These are phyloP conservation scores for Chrysanthemum seticuspe DNA, from an alignment of 129 eudicot species.

Conservation along the genomic window DNA sequence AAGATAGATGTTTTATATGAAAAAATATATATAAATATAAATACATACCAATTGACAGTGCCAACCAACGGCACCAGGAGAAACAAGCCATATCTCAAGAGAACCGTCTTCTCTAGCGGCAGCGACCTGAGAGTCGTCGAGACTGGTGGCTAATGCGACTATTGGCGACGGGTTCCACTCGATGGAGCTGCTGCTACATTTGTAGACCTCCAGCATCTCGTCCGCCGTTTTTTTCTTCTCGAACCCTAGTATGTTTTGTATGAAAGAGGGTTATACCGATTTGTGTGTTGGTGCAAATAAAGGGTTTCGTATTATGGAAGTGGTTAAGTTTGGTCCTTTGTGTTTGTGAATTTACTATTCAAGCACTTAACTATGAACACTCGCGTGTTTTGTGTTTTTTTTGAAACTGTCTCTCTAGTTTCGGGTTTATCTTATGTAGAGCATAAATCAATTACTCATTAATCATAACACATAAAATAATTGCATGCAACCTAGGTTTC, in stretches of 20 bases:
- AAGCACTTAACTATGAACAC: too few species aligned
- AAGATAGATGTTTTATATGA: neutral
- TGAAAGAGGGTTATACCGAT: neutral
- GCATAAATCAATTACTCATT: too few species aligned
- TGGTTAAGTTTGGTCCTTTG: neutral
- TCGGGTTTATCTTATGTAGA: too few species aligned
- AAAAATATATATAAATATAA: too few species aligned
- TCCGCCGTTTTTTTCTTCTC: conserved; percentile 10
- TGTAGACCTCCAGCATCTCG: conserved; percentile 47
- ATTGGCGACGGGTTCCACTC: conserved; percentile 84
- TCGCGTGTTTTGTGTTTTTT: too few species aligned
- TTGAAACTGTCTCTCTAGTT: too few species aligned
- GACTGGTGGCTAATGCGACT: conserved; percentile 84
- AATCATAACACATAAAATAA: too few species aligned
- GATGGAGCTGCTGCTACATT: conserved; percentile 53
- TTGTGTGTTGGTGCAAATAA: too few species aligned
- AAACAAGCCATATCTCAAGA: conserved; percentile 92
- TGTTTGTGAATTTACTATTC: too few species aligned
- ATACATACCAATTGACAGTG: conserved; percentile 73
- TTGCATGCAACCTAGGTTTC: too few species aligned
- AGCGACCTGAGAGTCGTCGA: conserved; percentile 81
- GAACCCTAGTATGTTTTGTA: conserved; percentile 18
- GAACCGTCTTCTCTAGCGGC: conserved; percentile 91
- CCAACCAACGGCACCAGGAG: conserved; percentile 97
- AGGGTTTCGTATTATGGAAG: neutral